Conservation (phyloP, 495 filamentous ascomycete species). For the Pyronema omphalodes region DNA sequence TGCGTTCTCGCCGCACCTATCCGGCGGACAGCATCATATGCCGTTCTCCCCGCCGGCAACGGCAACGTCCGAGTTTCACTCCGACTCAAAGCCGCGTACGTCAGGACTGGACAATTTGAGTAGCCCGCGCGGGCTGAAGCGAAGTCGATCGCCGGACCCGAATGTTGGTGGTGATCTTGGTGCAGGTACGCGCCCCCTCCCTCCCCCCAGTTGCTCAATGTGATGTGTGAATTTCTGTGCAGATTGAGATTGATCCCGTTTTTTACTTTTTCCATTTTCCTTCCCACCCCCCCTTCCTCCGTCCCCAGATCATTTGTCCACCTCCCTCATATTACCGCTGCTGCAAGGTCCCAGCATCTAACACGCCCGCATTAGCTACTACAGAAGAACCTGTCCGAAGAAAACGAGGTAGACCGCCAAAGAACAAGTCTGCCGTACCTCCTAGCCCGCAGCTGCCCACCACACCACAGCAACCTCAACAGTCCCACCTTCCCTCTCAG, state of each 20-base stretch:
- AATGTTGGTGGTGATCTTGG: slow-evolving; percentile 45
- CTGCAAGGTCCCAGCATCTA: slow-evolving; percentile 19
- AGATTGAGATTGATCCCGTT: slow-evolving; percentile 25
- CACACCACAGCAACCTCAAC: slow-evolving; percentile 7
- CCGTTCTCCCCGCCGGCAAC: slow-evolving; percentile 22
- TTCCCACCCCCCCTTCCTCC: neutral
- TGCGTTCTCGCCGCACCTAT: slow-evolving; percentile 15
- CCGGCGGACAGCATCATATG: slow-evolving; percentile 7
- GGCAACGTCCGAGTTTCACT: slow-evolving; percentile 18
- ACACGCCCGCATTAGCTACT: slow-evolving; percentile 12
- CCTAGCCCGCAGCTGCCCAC: slow-evolving; percentile 20
- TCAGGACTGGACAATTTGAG: slow-evolving; percentile 31
- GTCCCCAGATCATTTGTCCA: neutral
- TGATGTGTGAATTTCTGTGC: neutral
- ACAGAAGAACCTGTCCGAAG: slow-evolving; percentile 57
- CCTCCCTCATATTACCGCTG: slow-evolving; percentile 27
- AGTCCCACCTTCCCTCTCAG: neutral
- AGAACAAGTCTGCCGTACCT: slow-evolving; percentile 31
- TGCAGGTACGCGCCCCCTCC: slow-evolving; percentile 18
- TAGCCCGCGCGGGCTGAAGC: slow-evolving; percentile 65
- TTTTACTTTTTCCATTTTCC: slow-evolving; percentile 17
- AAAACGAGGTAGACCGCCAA: slow-evolving; percentile 76
- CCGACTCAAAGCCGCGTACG: slow-evolving; percentile 27
- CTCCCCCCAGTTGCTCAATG: neutral
- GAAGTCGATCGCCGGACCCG: slow-evolving; percentile 77